Base-by-base conservation (phyloP, 257 asterid genomes). In the Scutellaria galericulata region DNA sequence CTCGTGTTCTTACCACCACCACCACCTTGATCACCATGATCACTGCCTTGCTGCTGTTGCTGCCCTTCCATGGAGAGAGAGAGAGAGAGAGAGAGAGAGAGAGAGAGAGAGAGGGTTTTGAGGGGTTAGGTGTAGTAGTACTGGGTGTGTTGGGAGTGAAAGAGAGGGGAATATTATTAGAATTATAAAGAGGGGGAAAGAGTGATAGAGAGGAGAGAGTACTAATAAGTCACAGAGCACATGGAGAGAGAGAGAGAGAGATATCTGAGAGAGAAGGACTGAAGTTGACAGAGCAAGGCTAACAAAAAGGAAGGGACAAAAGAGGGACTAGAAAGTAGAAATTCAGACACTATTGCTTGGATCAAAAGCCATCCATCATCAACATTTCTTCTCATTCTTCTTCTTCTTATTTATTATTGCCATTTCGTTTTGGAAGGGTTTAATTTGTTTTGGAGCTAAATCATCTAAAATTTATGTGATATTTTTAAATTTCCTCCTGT, bases 201-300 rank as follows among this genome's bases (percentile, higher is more conserved):
- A 20, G 71, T 24, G 37, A 27, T 27, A 31, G 37, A 31, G 37
- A 15, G 74, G 46, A 12, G 68, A 8, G 35, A 60, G 64, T 9
- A 27, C 6, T 45, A 45, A 12, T 12, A 47, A 31, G 9, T 31
- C 92, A 85, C 95, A 85, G 85, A 95, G 91, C 77, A 85, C 68
- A 57, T 13, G 22, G 47, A 44, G 60, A 64, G 71, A 18, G 76
- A 78, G 83, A 82, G 80, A 84, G 78, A 85, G 85, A 70, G 88
- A 90, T 82, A 92, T 92, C 96, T 87, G 92, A 83, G 84, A 84
- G 97, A 90, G 97, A 93, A 87, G 96, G 97, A 93, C 88, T 87
- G 98, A 93, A 87, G 89, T 83, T 80, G 97, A 93, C 97, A 93
- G 94, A 84, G 13, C 79, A 72, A 64, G 88, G 81, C 51, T 78